phyloP scores from a whole-genome alignment of 148 eudicot species.

The Nepenthes mirabilis region DNA sequence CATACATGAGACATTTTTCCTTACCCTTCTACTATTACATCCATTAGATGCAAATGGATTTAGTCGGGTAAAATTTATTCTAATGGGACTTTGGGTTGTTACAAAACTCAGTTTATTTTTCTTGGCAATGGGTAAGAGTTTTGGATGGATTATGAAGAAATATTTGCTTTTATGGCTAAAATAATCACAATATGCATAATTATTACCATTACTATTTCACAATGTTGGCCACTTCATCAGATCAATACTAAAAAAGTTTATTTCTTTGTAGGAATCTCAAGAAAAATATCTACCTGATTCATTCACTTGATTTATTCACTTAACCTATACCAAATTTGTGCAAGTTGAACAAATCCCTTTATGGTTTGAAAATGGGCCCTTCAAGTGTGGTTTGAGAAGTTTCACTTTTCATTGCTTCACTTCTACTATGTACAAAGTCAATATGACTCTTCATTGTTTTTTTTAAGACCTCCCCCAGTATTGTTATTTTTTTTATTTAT shows the following conservation, averaged over 20 bases:
- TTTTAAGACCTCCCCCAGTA: background rate
- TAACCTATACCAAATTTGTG: background rate
- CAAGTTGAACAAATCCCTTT: background rate
- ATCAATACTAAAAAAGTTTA: background rate
- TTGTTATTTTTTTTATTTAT: background rate
- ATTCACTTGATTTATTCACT: background rate
- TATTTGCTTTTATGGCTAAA: background rate
- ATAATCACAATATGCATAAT: background rate
- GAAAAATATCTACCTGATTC: background rate
- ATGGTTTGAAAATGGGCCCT: constrained; percentile 3
- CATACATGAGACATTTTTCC: too few relatives aligned
- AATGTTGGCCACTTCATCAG: background rate
- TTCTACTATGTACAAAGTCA: background rate
- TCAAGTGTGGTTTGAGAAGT: background rate
- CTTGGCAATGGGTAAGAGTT: too few relatives aligned
- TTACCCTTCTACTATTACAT: too few relatives aligned
- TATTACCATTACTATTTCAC: background rate
- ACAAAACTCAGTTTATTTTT: too few relatives aligned
- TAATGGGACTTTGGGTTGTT: too few relatives aligned
- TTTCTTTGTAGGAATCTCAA: background rate
- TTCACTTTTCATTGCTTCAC: background rate
- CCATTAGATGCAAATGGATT: too few relatives aligned
- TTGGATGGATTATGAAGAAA: background rate
- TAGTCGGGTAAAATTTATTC: too few relatives aligned
- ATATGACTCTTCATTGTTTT: background rate